Conservation (phyloP, 78 protist species). For the Planoprotostelium fungivorum region DNA sequence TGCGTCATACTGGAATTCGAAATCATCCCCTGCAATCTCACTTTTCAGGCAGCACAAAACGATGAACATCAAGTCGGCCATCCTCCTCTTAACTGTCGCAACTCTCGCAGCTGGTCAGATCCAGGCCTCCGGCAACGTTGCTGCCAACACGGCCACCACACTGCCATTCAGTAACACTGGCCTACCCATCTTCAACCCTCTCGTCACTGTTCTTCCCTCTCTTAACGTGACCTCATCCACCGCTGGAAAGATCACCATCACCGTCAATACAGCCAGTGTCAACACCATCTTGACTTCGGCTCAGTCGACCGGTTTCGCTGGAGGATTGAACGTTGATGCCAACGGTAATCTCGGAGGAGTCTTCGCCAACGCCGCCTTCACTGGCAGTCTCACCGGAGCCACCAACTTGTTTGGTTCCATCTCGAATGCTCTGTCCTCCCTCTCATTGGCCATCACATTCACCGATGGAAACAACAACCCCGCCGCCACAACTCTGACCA, state of each 20-base stretch:
- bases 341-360: not conserved
- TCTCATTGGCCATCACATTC: not conserved
- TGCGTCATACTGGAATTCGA: too few relatives aligned
- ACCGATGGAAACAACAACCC: not conserved
- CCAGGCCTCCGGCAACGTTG: not conserved
- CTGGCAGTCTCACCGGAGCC: not conserved
- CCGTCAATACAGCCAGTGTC: not conserved
- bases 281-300: not conserved
- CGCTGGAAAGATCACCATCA: not conserved
- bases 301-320: not conserved
- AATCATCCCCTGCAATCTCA: too few relatives aligned
- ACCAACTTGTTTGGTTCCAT: not conserved
- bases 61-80: not conserved
- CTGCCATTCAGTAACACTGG: not conserved
- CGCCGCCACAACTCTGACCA: not conserved
- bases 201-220: not conserved
- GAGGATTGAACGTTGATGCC: not conserved
- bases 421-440: not conserved
- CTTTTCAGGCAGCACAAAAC: not conserved
- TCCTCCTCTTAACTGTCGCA: not conserved
- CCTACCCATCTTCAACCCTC: not conserved
- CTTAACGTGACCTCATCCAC: not conserved
- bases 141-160: not conserved
- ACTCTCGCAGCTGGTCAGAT: not conserved
- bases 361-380: not conserved